Evolutionary conservation across 2,329 filamentous ascomycete species (phyloP), one percentile per base, ranked within the genome.

Genomic region (Colletotrichum coccodes): DNA sequence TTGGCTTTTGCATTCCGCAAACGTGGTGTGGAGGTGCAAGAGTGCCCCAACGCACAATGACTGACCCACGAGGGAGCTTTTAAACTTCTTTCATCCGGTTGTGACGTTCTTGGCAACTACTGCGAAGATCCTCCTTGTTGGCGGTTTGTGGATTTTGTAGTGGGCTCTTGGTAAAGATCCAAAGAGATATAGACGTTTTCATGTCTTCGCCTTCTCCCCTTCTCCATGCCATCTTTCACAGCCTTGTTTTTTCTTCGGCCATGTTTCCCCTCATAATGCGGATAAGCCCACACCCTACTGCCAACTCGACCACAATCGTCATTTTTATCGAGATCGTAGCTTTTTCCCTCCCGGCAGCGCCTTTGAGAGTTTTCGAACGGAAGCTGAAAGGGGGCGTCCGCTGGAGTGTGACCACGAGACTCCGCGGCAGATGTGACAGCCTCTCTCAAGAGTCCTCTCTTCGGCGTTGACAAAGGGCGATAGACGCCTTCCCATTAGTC

Each of bases 111-210:
- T 56, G 63, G 63, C 21, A 40, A 40, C 40, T 6, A 18, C n/a
- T 46, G 32, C 38, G 30, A 56, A 21, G 30, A 26, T 18, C 16
- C 7, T 21, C 30, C 18, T 42, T 44, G 28, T 47, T 21, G 36
- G 26, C 12, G 36, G 26, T 49, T 23, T 14, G 44, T 18, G 28
- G 28, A 26, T 21, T 23, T n/a, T n/a, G 21, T 18, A 11, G 58
- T 16, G 6, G 36, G 32, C 42, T 60, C 57, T 49, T 36, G 21
- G 46, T 36, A 42, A 50, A 18, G 26, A 49, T 50, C 49, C n/a
- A n/a, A n/a, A n/a, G n/a, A n/a, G n/a, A n/a, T n/a, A 34, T 34
- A 40, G 60, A 63, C 40, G 40, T 63, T 47, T 58, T 64, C 61
- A 64, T 64, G 61, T 57, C 61, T 59, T 64, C 42, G 60, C 42